These are phyloP conservation scores for Candida takata DNA, from an alignment of 805 yeast species.

Conservation along the genomic window DNA sequence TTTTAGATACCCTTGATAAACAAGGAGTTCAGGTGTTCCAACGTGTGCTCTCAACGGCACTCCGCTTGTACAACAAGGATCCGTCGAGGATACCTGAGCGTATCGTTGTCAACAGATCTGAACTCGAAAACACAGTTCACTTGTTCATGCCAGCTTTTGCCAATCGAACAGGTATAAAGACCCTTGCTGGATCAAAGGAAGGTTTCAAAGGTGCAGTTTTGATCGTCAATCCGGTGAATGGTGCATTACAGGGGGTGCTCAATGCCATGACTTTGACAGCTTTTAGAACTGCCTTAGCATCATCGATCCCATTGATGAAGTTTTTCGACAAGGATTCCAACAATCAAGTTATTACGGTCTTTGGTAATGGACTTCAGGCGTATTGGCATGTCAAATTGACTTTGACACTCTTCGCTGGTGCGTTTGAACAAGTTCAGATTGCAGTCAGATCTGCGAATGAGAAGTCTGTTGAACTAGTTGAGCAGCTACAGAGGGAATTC, in stretches of 20 bases:
- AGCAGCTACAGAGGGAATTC: constrained; percentile 25
- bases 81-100: constrained; percentile 48
- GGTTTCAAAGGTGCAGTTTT: constrained; percentile 57
- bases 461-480: constrained; percentile 18
- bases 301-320: constrained; percentile 39
- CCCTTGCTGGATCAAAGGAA: constrained; percentile 46
- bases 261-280: constrained; percentile 58
- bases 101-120: constrained; percentile 36
- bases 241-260: constrained; percentile 44
- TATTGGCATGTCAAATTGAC: constrained; percentile 53
- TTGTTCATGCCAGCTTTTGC: constrained; percentile 63
- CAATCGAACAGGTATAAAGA: constrained; percentile 50
- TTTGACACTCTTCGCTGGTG: constrained; percentile 31
- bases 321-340: constrained; percentile 22
- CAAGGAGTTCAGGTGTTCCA: constrained; percentile 30
- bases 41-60: constrained; percentile 29
- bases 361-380: constrained; percentile 61
- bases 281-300: constrained; percentile 58
- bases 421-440: constrained; percentile 35
- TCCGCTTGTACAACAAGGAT: constrained; percentile 35
- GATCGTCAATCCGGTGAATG: constrained; percentile 43
- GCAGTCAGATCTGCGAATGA: constrained; percentile 41
- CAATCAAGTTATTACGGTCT: constrained; percentile 30
- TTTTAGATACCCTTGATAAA: constrained; percentile 25
- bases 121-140: constrained; percentile 34